phyloP scores from a whole-genome alignment of 2,329 filamentous ascomycete genomes.

The Ophiostoma sp. region DNA sequence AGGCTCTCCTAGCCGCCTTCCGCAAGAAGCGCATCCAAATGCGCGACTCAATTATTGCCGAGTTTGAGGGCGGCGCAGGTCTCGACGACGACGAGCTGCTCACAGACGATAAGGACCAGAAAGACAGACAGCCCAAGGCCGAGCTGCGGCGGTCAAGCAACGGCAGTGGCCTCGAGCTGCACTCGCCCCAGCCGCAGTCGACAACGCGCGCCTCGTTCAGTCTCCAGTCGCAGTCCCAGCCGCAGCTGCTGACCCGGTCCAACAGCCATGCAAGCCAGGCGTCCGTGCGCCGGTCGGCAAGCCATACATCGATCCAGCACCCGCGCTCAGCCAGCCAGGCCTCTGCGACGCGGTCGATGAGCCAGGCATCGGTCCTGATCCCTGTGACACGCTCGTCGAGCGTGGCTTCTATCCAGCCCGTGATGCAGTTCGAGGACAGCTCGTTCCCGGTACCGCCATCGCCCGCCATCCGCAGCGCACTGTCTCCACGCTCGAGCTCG shows the following conservation, averaged over 20 bases:
- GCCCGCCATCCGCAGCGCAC: slow-evolving; percentile 12
- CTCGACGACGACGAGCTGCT: slow-evolving; percentile 37
- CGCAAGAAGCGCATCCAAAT: slow-evolving; percentile 53
- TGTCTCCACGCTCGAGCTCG: slow-evolving; percentile 1
- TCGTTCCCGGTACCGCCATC: slow-evolving; percentile 20
- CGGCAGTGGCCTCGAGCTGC: slow-evolving; percentile 20
- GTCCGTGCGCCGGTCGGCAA: background rate
- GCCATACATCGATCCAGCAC: background rate
- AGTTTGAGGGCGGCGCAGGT: slow-evolving; percentile 31
- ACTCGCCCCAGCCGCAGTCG: slow-evolving; percentile 18
- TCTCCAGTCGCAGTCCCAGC: background rate
- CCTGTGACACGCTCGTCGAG: background rate
- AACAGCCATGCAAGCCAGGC: background rate
- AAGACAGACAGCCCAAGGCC: background rate
- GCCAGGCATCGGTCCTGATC: slow-evolving; percentile 15
- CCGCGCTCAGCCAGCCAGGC: background rate
- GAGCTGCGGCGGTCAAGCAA: slow-evolving; percentile 19
- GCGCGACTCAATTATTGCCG: slow-evolving; percentile 44
- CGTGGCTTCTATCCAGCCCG: slow-evolving; percentile 18
- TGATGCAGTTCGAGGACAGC: slow-evolving; percentile 22
- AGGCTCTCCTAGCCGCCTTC: slow-evolving; percentile 53
- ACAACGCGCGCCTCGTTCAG: background rate
- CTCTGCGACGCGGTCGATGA: slow-evolving; percentile 5
- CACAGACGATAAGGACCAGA: slow-evolving; percentile 15
- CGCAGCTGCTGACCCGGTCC: background rate